phyloP scores from a whole-genome alignment of 2,329 filamentous ascomycete genomes.

The Emmonsiellopsis sp. region DNA sequence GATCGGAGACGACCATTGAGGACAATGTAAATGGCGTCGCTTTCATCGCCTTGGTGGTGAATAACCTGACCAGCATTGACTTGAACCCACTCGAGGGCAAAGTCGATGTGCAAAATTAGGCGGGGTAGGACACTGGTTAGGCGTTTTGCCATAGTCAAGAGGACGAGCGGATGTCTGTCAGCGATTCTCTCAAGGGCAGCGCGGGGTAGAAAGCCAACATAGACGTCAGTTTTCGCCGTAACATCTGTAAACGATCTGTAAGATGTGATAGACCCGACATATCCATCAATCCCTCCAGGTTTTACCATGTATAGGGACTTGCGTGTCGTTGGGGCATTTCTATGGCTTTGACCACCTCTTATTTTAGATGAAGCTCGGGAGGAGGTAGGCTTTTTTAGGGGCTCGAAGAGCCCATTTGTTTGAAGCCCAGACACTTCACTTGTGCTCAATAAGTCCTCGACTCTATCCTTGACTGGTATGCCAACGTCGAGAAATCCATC shows the following conservation, averaged over 20 bases:
- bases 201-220: slow-evolving; percentile 87
- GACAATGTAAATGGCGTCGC: slow-evolving; percentile 96
- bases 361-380: slow-evolving; percentile 25
- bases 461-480: slow-evolving; percentile 61
- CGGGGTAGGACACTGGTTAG: slow-evolving; percentile 81
- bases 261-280: slow-evolving; percentile 87
- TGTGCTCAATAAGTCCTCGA: slow-evolving; percentile 28
- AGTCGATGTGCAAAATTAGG: slow-evolving; percentile 91
- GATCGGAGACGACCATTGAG: slow-evolving; percentile 83
- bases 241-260: slow-evolving; percentile 96
- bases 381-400: slow-evolving; percentile 36
- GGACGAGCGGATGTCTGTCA: slow-evolving; percentile 80
- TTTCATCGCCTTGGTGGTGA: slow-evolving; percentile 88
- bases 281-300: slow-evolving; percentile 86
- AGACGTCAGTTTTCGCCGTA: slow-evolving; percentile 94
- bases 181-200: slow-evolving; percentile 82
- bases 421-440: slow-evolving; percentile 19
- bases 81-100: slow-evolving; percentile 96
- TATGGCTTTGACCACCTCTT: slow-evolving; percentile 21
- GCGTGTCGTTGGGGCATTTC: slow-evolving; percentile 38
- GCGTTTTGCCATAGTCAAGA: slow-evolving; percentile 92
- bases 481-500: slow-evolving; percentile 95
- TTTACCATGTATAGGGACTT: slow-evolving; percentile 83
- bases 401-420: slow-evolving; percentile 34
- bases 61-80: slow-evolving; percentile 92